Evolutionary conservation across 2,329 filamentous ascomycete genomes (phyloP).

Genomic region (Paracoccidioides brasiliensis): DNA sequence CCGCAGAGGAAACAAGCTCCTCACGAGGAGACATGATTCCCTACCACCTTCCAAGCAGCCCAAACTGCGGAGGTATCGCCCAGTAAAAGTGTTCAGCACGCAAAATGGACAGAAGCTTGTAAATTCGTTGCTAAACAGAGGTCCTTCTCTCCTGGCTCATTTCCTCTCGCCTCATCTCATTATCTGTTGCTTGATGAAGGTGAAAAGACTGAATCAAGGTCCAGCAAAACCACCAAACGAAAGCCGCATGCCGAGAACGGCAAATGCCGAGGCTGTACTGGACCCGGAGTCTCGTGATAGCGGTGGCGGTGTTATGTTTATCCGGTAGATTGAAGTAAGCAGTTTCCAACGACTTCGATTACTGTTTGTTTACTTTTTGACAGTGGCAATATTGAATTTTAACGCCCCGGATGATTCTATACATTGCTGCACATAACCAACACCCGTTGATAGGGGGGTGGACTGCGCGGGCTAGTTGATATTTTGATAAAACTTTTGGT

Average conservation of each 20-base stretch:
- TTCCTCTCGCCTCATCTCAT: not conserved
- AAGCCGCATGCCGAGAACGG: constrained; percentile 3
- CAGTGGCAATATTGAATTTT: not conserved
- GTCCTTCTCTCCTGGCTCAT: no score
- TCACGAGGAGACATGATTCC: constrained; percentile 69
- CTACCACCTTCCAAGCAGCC: not conserved
- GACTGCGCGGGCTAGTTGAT: not conserved
- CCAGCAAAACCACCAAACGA: not conserved
- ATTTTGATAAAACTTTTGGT: not conserved
- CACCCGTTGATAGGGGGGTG: not conserved
- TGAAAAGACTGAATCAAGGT: no score
- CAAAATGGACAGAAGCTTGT: not conserved
- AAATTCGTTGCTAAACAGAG: not conserved
- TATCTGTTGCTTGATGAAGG: not conserved
- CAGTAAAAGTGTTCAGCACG: not conserved
- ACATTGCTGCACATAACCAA: not conserved
- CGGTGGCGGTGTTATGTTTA: constrained; percentile 11
- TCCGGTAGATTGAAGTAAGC: constrained; percentile 5
- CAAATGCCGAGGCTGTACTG: constrained; percentile 15
- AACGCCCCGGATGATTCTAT: not conserved
- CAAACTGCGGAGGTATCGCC: not conserved
- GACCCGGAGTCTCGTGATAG: constrained; percentile 23
- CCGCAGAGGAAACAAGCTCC: constrained; percentile 76
- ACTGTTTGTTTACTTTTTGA: not conserved
- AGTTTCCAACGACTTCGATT: not conserved